These are phyloP conservation scores for Triglochin maritima DNA, from an alignment of 106 monocot genomes.

Conservation along the genomic window DNA sequence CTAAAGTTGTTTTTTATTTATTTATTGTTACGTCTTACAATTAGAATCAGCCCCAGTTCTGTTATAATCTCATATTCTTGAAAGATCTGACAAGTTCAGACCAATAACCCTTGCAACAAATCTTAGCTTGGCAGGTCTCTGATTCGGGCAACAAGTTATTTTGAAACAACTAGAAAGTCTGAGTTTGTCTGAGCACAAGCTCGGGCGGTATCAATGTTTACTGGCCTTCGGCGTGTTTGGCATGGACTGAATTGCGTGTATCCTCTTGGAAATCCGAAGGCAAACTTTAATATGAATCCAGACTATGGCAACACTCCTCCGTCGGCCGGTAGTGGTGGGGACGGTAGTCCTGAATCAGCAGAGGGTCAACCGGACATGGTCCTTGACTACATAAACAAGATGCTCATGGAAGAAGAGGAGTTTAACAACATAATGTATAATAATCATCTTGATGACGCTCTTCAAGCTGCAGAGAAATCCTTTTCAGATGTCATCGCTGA, in stretches of 20 bases:
- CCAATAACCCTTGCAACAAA: no score
- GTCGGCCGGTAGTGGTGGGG: conserved; percentile 1
- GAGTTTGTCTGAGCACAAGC: not conserved
- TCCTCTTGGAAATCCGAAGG: not conserved
- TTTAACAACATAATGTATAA: conserved; percentile 30
- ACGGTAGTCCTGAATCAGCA: conserved; percentile 16
- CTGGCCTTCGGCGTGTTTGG: not conserved
- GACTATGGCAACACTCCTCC: not conserved
- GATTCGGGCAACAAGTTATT: no score
- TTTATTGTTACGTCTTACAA: no score
- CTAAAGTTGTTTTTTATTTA: no score
- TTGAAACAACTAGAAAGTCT: not conserved
- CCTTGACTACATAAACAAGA: conserved; percentile 36
- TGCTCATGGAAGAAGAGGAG: conserved; percentile 56
- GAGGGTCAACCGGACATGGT: conserved; percentile 43
- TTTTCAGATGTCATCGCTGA: conserved; percentile 39
- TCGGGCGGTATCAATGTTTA: not conserved
- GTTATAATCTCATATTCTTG: no score
- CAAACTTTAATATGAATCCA: no score
- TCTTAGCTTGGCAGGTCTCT: no score
- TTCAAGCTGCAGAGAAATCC: conserved; percentile 36
- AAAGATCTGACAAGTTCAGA: no score
- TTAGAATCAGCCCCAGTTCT: no score
- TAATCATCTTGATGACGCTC: conserved; percentile 12
- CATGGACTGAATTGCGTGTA: not conserved